Conservation (phyloP, 2,329 filamentous ascomycete species). For the Curvularia sp. region DNA sequence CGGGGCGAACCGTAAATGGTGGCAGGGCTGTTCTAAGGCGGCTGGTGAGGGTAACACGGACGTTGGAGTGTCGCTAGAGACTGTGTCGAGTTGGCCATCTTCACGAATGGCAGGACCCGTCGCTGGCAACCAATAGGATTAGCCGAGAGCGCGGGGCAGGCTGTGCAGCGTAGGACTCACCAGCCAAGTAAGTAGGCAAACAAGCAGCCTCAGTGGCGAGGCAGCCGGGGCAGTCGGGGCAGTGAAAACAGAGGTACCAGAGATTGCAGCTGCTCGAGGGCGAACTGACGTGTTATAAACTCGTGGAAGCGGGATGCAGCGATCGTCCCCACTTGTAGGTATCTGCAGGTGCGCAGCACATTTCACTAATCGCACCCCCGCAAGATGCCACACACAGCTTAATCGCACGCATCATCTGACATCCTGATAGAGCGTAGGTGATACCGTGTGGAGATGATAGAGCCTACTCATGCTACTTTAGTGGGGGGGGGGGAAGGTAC, state of each 20-base stretch:
- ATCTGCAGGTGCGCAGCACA: conserved; percentile 2
- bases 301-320: neutral
- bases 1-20: neutral
- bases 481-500: neutral
- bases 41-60: neutral
- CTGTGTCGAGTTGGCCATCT: neutral
- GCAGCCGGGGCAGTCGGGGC: neutral
- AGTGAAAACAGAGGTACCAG: conserved; percentile 1
- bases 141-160: neutral
- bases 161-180: conserved; percentile 3
- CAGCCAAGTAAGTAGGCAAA: neutral
- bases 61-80: conserved; percentile 1
- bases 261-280: neutral
- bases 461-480: neutral
- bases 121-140: neutral
- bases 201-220: neutral
- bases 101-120: neutral
- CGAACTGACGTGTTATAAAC: neutral
- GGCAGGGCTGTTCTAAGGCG: neutral
- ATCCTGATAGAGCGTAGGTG: neutral
- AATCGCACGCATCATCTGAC: neutral
- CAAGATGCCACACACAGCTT: conserved; percentile 1
- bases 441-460: neutral
- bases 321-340: conserved; percentile 3
- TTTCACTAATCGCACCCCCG: conserved; percentile 1